phyloP scores from a whole-genome alignment of 306 rosid species.

The Nissolia schottii region DNA sequence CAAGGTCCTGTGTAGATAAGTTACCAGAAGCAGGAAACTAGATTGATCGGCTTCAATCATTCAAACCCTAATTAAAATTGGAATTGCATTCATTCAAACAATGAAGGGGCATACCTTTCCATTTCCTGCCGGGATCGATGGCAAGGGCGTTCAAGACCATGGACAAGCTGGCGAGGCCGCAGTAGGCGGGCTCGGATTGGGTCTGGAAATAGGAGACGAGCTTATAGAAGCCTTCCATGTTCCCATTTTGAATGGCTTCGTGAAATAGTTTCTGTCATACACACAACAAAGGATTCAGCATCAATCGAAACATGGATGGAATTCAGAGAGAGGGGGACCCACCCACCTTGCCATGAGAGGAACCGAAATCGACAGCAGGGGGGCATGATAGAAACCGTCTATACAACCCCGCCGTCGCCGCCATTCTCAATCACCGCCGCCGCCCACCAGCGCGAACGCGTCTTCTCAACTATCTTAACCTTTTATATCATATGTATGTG shows the following conservation, averaged over 20 bases:
- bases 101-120: conserved; percentile 96
- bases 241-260: conserved; percentile 72
- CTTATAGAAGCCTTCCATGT: conserved; percentile 85
- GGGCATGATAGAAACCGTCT: conserved; percentile 82
- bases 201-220: conserved; percentile 83
- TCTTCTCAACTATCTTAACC: too few species aligned
- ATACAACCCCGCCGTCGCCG: conserved; percentile 88
- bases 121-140: conserved; percentile 91
- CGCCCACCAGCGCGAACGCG: too few species aligned
- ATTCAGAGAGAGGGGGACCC: not conserved
- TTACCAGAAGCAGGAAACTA: not conserved
- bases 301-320: not conserved
- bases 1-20: conserved; percentile 70
- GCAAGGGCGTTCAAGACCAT: conserved; percentile 94
- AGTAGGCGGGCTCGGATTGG: conserved; percentile 87
- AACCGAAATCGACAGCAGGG: conserved; percentile 84
- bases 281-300: not conserved
- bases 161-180: conserved; percentile 90
- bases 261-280: conserved; percentile 60
- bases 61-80: not conserved
- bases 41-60: not conserved
- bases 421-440: too few species aligned
- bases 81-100: too few species aligned
- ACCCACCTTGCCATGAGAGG: conserved; percentile 73
- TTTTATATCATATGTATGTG: too few species aligned